These are phyloP conservation scores for Spergularia azorica DNA, from an alignment of 179 eudicot species.

Conservation along the genomic window DNA sequence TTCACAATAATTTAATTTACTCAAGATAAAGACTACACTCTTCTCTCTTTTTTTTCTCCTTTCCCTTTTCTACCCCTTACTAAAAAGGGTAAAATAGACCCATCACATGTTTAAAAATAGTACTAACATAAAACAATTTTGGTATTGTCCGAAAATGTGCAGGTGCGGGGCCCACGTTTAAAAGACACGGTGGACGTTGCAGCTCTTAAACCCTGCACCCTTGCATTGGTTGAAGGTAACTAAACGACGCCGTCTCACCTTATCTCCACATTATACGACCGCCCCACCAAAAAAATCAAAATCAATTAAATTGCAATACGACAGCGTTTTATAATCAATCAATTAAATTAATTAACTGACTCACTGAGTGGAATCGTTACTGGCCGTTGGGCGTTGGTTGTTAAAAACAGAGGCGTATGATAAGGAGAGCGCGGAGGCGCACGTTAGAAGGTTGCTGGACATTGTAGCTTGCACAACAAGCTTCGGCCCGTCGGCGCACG, in stretches of 20 bases:
- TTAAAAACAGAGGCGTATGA: conserved; percentile 75
- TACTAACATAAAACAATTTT: conserved; percentile 1
- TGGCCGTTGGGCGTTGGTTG: not conserved
- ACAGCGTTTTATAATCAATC: conserved; percentile 3
- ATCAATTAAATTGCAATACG: not conserved
- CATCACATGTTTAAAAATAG: not conserved
- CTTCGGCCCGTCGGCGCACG: conserved; percentile 67
- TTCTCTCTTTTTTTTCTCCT: not conserved
- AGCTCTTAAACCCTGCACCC: conserved; percentile 86
- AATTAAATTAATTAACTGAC: not conserved
- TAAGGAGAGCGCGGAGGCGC: conserved; percentile 74
- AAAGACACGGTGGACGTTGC: conserved; percentile 90
- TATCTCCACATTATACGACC: conserved; percentile 21
- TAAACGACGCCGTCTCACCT: conserved; percentile 40
- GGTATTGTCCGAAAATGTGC: conserved; percentile 18
- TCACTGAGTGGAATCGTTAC: not conserved
- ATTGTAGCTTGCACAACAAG: conserved; percentile 91
- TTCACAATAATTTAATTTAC: not conserved
- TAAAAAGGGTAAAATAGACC: conserved; percentile 18
- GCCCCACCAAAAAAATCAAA: not conserved
- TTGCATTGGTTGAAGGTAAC: conserved; percentile 79
- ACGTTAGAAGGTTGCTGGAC: conserved; percentile 83
- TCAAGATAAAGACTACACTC: not conserved
- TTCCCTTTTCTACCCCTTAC: not conserved
- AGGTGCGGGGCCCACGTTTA: conserved; percentile 87